phyloP scores from a whole-genome alignment of 2,329 filamentous ascomycete genomes.

The Aureobasidium leucospermi region DNA sequence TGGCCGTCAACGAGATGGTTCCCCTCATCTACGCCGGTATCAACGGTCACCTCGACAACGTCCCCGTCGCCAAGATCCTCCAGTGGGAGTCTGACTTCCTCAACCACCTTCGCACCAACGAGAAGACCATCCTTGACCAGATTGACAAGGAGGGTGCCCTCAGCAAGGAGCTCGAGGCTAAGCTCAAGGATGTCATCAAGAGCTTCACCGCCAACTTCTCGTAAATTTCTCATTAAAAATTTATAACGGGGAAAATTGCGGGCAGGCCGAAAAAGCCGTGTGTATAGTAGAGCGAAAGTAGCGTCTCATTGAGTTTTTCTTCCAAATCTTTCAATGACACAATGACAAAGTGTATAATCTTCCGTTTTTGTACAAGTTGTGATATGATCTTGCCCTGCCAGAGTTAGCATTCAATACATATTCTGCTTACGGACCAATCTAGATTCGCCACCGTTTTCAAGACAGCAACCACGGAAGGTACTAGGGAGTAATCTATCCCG shows the following conservation, averaged over 20 bases:
- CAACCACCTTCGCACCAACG: constrained; percentile 82
- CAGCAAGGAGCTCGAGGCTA: constrained; percentile 86
- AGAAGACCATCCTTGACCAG: constrained; percentile 70
- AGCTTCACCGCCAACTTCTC: constrained; percentile 92
- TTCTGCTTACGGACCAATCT: background rate
- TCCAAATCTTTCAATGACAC: constrained; percentile 14
- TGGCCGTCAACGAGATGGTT: constrained; percentile 99
- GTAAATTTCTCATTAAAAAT: constrained; percentile 26
- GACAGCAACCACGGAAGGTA: background rate
- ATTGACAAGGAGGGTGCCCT: constrained; percentile 95
- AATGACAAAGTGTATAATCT: constrained; percentile 14
- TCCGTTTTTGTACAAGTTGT: background rate
- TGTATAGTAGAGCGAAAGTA: constrained; percentile 27
- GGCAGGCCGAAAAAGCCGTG: constrained; percentile 17
- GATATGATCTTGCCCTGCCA: no score
- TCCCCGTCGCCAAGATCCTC: constrained; percentile 87
- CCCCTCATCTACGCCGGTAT: constrained; percentile 98
- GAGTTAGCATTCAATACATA: no score
- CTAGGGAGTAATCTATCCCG: background rate
- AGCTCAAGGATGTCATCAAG: constrained; percentile 67
- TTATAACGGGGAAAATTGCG: constrained; percentile 15
- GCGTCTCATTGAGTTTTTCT: constrained; percentile 14
- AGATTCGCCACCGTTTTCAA: background rate
- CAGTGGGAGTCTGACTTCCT: constrained; percentile 94
- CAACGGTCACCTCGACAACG: constrained; percentile 84